phyloP scores from a whole-genome alignment of 164 flowering plant species.

The Magnolia sinica region DNA sequence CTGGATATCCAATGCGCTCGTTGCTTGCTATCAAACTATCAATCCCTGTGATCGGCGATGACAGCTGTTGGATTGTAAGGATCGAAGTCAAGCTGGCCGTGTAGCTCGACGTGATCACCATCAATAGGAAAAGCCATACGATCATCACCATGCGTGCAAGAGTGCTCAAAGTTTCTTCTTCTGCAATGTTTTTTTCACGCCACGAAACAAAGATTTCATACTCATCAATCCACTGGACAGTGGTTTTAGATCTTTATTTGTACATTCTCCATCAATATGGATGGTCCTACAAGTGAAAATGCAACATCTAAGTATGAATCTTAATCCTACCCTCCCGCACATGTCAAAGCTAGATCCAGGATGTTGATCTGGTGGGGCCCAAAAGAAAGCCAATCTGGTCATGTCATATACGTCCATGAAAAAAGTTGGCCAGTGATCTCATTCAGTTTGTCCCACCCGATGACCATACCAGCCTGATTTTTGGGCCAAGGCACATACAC shows the following conservation, averaged over 20 bases:
- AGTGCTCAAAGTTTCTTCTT: conserved; percentile 56
- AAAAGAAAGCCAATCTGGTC: too few relatives aligned
- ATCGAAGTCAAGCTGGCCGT: conserved; percentile 86
- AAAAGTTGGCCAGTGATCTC: too few relatives aligned
- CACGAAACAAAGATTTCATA: not conserved
- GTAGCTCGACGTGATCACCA: conserved; percentile 75
- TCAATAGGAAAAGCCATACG: conserved; percentile 71
- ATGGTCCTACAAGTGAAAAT: not conserved
- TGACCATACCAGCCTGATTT: too few relatives aligned
- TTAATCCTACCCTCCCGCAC: too few relatives aligned
- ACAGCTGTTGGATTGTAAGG: conserved; percentile 71
- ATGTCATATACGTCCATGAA: too few relatives aligned
- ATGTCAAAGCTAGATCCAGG: too few relatives aligned
- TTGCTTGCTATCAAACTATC: conserved; percentile 58
- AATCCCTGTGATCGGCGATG: conserved; percentile 67
- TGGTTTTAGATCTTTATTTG: too few relatives aligned
- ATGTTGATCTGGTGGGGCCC: too few relatives aligned
- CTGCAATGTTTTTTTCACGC: conserved; percentile 33
- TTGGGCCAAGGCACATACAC: not conserved
- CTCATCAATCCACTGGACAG: not conserved
- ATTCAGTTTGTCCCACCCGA: too few relatives aligned
- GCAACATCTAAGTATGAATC: not conserved
- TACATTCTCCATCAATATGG: not conserved
- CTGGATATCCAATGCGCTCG: conserved; percentile 68
- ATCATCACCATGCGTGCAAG: conserved; percentile 71